These are phyloP conservation scores for Nothopassalora personata DNA, from an alignment of 2,329 filamentous ascomycete genomes.

Conservation along the genomic window DNA sequence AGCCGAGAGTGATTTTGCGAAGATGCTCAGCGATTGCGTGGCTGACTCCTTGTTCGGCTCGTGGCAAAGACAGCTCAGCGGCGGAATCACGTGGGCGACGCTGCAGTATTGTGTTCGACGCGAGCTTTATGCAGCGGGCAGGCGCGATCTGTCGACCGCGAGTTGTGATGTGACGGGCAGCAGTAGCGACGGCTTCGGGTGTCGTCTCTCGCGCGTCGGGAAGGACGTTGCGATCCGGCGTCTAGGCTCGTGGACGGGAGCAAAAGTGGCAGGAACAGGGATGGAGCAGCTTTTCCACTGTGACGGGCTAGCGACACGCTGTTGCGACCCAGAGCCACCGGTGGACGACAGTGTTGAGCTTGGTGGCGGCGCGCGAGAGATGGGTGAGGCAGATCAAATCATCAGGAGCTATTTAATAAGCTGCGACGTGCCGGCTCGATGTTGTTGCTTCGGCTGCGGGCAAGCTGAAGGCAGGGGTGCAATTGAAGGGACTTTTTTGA, in stretches of 20 bases:
- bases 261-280: too few relatives aligned
- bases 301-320: not conserved
- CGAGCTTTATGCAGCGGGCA: not conserved
- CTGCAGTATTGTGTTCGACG: not conserved
- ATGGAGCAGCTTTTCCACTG: too few relatives aligned
- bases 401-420: not conserved
- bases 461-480: not conserved
- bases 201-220: not conserved
- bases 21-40: constrained; percentile 8
- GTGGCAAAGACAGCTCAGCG: not conserved
- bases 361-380: not conserved
- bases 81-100: not conserved
- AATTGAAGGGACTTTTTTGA: not conserved
- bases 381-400: not conserved
- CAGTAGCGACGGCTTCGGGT: not conserved
- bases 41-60: not conserved
- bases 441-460: not conserved
- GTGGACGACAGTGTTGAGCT: not conserved
- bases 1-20: not conserved
- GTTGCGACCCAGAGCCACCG: not conserved
- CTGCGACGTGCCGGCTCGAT: not conserved
- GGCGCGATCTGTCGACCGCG: not conserved
- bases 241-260: not conserved
- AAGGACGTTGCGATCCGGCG: not conserved
- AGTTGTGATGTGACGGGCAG: not conserved